phyloP scores from a whole-genome alignment of 768 basidiomycete species.

The Tylopilus intermedius region DNA sequence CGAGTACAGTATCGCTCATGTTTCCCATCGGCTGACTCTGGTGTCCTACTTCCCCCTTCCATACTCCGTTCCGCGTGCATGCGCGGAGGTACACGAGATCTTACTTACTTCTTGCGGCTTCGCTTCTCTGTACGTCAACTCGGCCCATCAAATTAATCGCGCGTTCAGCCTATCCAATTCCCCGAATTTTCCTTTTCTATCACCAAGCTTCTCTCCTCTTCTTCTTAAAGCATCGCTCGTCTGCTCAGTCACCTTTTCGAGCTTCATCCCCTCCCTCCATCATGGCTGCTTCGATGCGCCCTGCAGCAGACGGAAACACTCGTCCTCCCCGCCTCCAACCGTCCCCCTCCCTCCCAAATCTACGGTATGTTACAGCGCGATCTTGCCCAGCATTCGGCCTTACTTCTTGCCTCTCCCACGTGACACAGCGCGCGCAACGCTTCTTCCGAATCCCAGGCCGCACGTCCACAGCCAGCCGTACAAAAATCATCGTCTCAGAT shows the following conservation, averaged over 20 bases:
- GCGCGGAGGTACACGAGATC: constrained; percentile 24
- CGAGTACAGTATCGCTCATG: constrained; percentile 2
- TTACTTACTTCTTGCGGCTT: constrained; percentile 17
- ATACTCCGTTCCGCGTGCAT: constrained; percentile 19
- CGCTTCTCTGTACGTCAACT: constrained; percentile 36
- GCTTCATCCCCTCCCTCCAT: constrained; percentile 22
- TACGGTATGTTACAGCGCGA: constrained; percentile 42
- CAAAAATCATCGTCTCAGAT: constrained; percentile 20
- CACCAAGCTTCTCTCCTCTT: constrained; percentile 28
- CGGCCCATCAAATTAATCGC: constrained; percentile 30
- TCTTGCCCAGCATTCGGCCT: not conserved
- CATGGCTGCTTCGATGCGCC: constrained; percentile 28
- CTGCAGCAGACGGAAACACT: constrained; percentile 13
- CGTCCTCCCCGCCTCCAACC: constrained; percentile 53
- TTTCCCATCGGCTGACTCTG: constrained; percentile 13
- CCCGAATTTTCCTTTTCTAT: constrained; percentile 32
- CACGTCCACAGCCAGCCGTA: constrained; percentile 21
- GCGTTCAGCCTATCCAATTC: constrained; percentile 28
- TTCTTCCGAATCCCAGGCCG: constrained; percentile 26
- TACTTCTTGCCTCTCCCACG: constrained; percentile 18
- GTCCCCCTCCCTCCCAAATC: constrained; percentile 67
- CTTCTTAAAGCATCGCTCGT: constrained; percentile 30
- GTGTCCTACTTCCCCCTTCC: constrained; percentile 15
- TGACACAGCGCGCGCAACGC: constrained; percentile 22
- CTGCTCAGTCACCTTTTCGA: constrained; percentile 29